Evolutionary conservation across 1,139 yeast species (phyloP), one percentile per base, ranked within the genome.

Genomic region (Yamadazyma taylorii): DNA sequence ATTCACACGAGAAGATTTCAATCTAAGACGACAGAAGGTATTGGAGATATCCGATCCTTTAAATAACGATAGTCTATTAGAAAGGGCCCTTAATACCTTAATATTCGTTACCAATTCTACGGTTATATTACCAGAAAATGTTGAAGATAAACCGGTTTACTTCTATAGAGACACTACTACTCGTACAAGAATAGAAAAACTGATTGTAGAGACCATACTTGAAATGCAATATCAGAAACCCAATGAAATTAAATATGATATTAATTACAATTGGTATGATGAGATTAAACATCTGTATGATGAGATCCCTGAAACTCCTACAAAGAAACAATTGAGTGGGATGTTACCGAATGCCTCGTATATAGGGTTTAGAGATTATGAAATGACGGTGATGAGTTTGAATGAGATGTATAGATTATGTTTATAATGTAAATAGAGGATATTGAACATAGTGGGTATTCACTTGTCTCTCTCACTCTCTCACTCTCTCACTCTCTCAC

Each of bases 31-130:
- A 21, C 16, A 28, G 3, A 38, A 35, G 1, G 37, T 59, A 2
- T 40, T 60, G 5, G 36, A 38, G 2, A 38, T 43, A 16, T 26
- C 36, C 2, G 38, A 34, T 3, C 37, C 27, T 16, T 15, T 31
- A 16, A 30, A 35, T 1, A 38, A 40, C 16, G 32, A 36, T 0
- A 60, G 62, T 23, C 24, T 63, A 10, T 39, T 55, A 3, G 36
- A 44, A 14, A 42, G 76, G 15, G 33, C 64, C 24, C 40, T 56
- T 21, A 67, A 66, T 40, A 65, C 75, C 2, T 47, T 63, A 23
- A 62, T 56, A 14, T 70, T 70, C 49, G 65, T 69, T 3, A 63
- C 61, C 47, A 70, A 70, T 44, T 58, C 71, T 3, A 62, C 73
- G 0, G 66, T 68, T 9, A 49, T 42, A 16, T 41, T 30, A 10